Evolutionary conservation across 176 grass and related monocot species (phyloP), one percentile per base, ranked within the genome.

Genomic region (maize (Zea mays)): DNA sequence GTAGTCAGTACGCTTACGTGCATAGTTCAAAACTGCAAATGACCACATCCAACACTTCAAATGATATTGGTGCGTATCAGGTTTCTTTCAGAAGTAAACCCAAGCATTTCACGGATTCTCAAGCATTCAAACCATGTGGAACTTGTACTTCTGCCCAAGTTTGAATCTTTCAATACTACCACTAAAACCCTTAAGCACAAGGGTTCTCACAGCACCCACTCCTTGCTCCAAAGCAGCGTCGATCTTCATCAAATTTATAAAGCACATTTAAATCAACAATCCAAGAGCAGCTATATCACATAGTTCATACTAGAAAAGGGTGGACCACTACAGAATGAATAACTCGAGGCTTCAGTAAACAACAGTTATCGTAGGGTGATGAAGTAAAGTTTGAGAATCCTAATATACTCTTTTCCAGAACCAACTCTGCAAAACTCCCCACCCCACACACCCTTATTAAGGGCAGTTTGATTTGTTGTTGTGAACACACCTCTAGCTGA

Each of bases 101-200:
- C 58, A 81, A 60, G 40, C 63, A 63, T 55, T 61, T 72, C 46
- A 63, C 39, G 7, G 54, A 76, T 86, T 41, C 42, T 88, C 79
- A 94, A 50, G 62, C 45, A 64, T 4, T 78, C 61, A 78, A 82
- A 92, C 92, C 73, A 60, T 95, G 85, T 99, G 87, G 76, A 95
- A 90, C 90, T 99, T 99, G 96, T 99, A 99, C 83, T 95, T 95
- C 86, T 99, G 92, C 44, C 90, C 83, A 34, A 99, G 81, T 76
- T 99, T 99, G 74, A 99, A 99, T 79, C 90, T 92, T 67, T 95
- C 85, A 41, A 93, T 86, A 81, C 83, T 92, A 78, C 70, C 78
- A 82, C 76, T 95, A 79, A 95, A 99, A 85, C 92, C 96, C 65
- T 83, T 95, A 19, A 95, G 61, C 71, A 95, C 80, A 69, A 98